Evolutionary conservation across 768 basidiomycete genomes (phyloP).

Genomic region (Hydnum rufescens): DNA sequence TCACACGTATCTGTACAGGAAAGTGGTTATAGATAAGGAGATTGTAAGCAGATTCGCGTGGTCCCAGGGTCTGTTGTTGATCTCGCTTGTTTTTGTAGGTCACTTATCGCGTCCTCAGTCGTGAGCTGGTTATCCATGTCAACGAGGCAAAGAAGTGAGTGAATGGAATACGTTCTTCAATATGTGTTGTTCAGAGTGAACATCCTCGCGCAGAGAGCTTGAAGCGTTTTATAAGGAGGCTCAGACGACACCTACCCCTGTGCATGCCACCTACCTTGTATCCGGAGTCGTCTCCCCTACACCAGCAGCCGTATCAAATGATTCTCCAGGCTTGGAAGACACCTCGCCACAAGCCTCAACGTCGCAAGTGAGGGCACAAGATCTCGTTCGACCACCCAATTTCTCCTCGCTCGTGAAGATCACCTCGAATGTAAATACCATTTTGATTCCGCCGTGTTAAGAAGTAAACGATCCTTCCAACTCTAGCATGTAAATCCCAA

Average conservation of each 20-base stretch:
- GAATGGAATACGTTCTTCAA: neutral
- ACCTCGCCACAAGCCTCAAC: slow-evolving; percentile 15
- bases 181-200: neutral
- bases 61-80: neutral
- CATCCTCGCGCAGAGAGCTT: slow-evolving; percentile 47
- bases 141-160: slow-evolving; percentile 59
- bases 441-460: neutral
- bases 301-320: neutral
- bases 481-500: slow-evolving; percentile 27
- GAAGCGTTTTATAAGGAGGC: slow-evolving; percentile 33
- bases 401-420: slow-evolving; percentile 42
- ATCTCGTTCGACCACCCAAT: slow-evolving; percentile 23
- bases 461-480: neutral
- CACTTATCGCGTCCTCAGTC: slow-evolving; percentile 59
- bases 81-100: slow-evolving; percentile 27
- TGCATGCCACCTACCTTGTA: slow-evolving; percentile 52
- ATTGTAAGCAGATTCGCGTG: neutral
- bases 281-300: slow-evolving; percentile 29
- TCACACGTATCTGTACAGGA: neutral
- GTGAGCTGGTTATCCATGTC: slow-evolving; percentile 50
- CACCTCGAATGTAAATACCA: slow-evolving; percentile 38
- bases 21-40: neutral
- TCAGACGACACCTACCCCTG: slow-evolving; percentile 22
- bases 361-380: too few species aligned
- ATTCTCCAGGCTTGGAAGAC: neutral